Evolutionary conservation across 1,284 basidiomycete species (phyloP).

Genomic region (Ceraceosorus guamensis): DNA sequence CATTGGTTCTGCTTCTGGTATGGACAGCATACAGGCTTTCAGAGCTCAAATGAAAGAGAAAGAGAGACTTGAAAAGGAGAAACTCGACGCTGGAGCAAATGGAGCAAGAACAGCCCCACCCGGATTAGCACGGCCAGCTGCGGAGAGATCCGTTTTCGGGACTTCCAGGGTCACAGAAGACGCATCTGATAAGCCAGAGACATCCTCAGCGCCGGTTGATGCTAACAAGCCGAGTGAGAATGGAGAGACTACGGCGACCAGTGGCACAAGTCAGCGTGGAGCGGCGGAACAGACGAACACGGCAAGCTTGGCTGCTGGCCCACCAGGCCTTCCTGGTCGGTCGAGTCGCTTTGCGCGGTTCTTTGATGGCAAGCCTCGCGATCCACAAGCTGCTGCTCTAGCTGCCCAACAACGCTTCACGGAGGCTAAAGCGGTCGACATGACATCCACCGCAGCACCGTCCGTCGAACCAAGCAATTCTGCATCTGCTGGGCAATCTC

Average conservation of each 20-base stretch:
- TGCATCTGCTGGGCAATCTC: neutral
- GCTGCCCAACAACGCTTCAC: constrained; percentile 32
- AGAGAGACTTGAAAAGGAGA: constrained; percentile 55
- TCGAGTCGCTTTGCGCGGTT: constrained; percentile 47
- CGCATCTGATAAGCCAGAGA: no score
- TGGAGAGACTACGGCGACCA: neutral
- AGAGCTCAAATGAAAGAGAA: constrained; percentile 79
- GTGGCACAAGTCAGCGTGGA: neutral
- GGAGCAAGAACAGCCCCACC: constrained; percentile 4
- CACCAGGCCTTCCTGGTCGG: constrained; percentile 29
- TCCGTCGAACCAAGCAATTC: neutral
- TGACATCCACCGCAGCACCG: constrained; percentile 5
- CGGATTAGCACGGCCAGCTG: neutral
- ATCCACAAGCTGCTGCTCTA: constrained; percentile 33
- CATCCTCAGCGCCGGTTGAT: neutral
- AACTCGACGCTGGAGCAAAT: neutral
- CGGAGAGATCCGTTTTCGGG: no score
- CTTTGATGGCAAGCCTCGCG: constrained; percentile 33
- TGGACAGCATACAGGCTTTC: constrained; percentile 81
- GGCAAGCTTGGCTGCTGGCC: constrained; percentile 6
- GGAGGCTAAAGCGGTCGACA: constrained; percentile 23
- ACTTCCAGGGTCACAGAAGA: no score
- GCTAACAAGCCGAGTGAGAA: no score
- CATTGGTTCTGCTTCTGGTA: constrained; percentile 49
- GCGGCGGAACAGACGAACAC: neutral